Percentiles rank a stretch among this genome's conserved stretches.
These are phyloP conservation scores for Schizonepeta tenuifolia DNA, from an alignment of 257 asterid species.

Conservation along the genomic window DNA sequence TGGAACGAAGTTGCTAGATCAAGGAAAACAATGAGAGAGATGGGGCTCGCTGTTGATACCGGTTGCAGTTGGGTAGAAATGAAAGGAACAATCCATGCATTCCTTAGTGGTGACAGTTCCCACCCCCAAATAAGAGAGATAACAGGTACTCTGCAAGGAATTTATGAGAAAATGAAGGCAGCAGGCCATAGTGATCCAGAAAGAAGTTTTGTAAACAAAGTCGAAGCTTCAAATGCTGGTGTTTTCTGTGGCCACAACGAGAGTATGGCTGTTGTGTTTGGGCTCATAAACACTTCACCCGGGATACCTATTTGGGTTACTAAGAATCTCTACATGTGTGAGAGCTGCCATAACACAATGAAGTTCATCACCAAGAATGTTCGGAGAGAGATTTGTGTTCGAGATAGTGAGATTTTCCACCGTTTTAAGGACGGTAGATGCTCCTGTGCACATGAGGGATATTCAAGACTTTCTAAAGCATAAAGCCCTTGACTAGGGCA, in stretches of 20 bases:
- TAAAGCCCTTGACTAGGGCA: too few species aligned
- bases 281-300: constrained; percentile 76
- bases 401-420: constrained; percentile 85
- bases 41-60: constrained; percentile 76
- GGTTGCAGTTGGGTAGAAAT: constrained; percentile 98
- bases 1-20: constrained; percentile 84
- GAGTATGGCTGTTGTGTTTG: constrained; percentile 81
- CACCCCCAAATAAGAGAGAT: constrained; percentile 76
- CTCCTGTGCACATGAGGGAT: constrained; percentile 88
- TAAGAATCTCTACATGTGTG: constrained; percentile 86
- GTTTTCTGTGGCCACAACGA: constrained; percentile 95
- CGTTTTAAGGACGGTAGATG: constrained; percentile 88
- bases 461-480: too few species aligned
- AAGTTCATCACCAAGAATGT: constrained; percentile 71
- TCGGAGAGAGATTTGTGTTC: constrained; percentile 81
- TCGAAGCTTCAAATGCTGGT: constrained; percentile 72
- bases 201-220: constrained; percentile 41
- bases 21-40: constrained; percentile 70
- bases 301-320: constrained; percentile 90
- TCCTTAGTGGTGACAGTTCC: constrained; percentile 70
- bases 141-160: constrained; percentile 52
- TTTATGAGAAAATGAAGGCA: constrained; percentile 71
- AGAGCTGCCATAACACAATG: constrained; percentile 67
- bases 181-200: constrained; percentile 45
- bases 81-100: constrained; percentile 82